Conservation (phyloP, 192 early-diverging fungal species). For the Polychytrium aggregatum region DNA sequence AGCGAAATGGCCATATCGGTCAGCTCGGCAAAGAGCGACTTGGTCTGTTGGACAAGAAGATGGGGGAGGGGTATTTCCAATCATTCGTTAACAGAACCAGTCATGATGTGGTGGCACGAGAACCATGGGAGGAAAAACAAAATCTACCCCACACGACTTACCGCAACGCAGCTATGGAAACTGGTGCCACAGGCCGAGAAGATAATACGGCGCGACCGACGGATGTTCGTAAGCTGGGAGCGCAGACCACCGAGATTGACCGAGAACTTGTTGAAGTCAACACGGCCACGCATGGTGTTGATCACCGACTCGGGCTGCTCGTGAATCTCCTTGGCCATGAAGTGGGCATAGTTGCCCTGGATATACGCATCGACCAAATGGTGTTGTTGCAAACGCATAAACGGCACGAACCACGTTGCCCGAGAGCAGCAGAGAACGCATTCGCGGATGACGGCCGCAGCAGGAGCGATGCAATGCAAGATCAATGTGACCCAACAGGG, state of each 20-base stretch:
- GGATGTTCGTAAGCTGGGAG: conserved; percentile 42
- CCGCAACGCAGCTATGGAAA: conserved; percentile 47
- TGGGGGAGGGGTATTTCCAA: not conserved
- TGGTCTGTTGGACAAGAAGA: not conserved
- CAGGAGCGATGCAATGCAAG: no score
- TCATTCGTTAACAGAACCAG: not conserved
- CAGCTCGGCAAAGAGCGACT: conserved; percentile 44
- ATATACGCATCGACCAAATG: no score
- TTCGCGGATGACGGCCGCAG: no score
- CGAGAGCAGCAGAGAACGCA: no score
- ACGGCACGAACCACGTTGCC: no score
- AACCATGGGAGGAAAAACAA: no score
- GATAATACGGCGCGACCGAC: conserved; percentile 45
- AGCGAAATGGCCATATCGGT: conserved; percentile 47
- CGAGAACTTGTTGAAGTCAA: conserved; percentile 45
- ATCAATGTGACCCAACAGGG: no score
- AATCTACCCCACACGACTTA: conserved; percentile 7
- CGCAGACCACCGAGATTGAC: conserved; percentile 44
- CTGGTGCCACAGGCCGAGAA: conserved; percentile 52
- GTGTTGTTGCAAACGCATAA: no score
- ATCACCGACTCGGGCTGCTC: conserved; percentile 55
- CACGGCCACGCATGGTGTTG: conserved; percentile 55
- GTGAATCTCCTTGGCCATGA: conserved; percentile 57
- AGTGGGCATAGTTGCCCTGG: conserved; percentile 42
- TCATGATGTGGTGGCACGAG: no score